phyloP scores from a whole-genome alignment of 2,329 filamentous ascomycete species.

The Grosmannia clavigera region DNA sequence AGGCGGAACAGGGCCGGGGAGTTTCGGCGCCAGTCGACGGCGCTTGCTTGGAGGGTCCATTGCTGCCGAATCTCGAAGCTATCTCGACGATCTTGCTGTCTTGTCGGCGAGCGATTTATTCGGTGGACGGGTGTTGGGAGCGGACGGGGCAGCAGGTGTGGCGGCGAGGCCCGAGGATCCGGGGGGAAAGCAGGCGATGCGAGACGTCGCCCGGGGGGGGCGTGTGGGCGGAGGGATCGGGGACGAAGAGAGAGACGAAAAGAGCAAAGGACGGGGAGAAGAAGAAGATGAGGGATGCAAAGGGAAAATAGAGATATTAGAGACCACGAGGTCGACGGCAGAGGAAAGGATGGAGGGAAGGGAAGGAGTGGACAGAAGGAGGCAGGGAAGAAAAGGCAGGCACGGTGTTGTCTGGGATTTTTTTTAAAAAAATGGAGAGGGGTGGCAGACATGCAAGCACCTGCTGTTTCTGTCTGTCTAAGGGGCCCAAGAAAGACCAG shows the following conservation, averaged over 20 bases:
- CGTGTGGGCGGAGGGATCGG: neutral
- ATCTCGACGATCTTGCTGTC: neutral
- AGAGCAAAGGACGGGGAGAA: neutral
- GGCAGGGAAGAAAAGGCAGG: neutral
- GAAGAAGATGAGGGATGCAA: neutral
- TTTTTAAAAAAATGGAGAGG: neutral
- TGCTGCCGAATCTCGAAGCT: neutral
- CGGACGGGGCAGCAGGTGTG: neutral
- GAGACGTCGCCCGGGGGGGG: neutral
- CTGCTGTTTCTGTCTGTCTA: neutral
- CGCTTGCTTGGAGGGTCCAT: conserved; percentile 19
- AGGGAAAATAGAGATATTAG: neutral
- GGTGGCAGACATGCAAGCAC: neutral
- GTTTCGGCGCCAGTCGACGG: conserved; percentile 17
- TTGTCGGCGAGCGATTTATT: neutral
- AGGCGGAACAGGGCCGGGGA: conserved; percentile 13
- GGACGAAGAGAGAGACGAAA: neutral
- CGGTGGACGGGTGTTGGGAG: neutral
- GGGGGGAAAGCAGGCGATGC: conserved; percentile 10
- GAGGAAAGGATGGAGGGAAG: neutral
- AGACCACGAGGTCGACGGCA: neutral
- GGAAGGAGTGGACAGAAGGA: neutral
- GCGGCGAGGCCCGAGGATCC: neutral
- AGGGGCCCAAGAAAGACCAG: neutral
- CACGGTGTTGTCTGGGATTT: neutral